These are phyloP conservation scores for Aspergillus proliferans DNA, from an alignment of 2,329 filamentous ascomycete species.

Conservation along the genomic window DNA sequence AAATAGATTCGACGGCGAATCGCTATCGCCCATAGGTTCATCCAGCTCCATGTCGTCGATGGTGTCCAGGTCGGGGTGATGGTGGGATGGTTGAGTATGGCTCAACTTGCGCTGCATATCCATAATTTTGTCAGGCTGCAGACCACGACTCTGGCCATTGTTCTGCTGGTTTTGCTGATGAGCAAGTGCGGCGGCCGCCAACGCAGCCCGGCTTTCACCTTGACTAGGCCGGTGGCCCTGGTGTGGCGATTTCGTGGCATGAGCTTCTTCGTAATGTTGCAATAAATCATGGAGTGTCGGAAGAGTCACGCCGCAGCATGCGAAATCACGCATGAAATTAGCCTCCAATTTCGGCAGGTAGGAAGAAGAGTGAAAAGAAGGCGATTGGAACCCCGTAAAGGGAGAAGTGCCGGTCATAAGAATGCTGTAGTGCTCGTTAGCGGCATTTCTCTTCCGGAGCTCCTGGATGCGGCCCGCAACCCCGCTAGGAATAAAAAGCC, in stretches of 20 bases:
- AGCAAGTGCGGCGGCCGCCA: slow-evolving; percentile 42
- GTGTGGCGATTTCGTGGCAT: slow-evolving; percentile 63
- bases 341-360: slow-evolving; percentile 95
- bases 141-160: slow-evolving; percentile 28
- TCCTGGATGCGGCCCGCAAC: slow-evolving; percentile 11
- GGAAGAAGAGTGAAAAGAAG: slow-evolving; percentile 92
- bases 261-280: slow-evolving; percentile 93
- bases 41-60: slow-evolving; percentile 97
- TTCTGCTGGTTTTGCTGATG: slow-evolving; percentile 47
- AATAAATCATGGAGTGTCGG: slow-evolving; percentile 90
- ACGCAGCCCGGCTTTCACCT: slow-evolving; percentile 46
- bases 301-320: slow-evolving; percentile 83
- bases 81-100: slow-evolving; percentile 25
- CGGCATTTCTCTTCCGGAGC: slow-evolving; percentile 1
- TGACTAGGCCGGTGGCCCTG: slow-evolving; percentile 45
- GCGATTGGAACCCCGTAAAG: slow-evolving; percentile 72
- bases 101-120: slow-evolving; percentile 34
- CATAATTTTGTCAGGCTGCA: slow-evolving; percentile 29
- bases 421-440: slow-evolving; percentile 55
- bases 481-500: slow-evolving; percentile 1
- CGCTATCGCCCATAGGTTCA: slow-evolving; percentile 57
- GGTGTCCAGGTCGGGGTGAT: slow-evolving; percentile 64
- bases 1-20: slow-evolving; percentile 35
- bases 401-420: slow-evolving; percentile 97
- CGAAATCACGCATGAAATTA: slow-evolving; percentile 96